A percentile compares a stretch with the other conserved stretches of the same genome.
Conservation (phyloP, 306 rosid genomes). For the Prosopis cineraria region DNA sequence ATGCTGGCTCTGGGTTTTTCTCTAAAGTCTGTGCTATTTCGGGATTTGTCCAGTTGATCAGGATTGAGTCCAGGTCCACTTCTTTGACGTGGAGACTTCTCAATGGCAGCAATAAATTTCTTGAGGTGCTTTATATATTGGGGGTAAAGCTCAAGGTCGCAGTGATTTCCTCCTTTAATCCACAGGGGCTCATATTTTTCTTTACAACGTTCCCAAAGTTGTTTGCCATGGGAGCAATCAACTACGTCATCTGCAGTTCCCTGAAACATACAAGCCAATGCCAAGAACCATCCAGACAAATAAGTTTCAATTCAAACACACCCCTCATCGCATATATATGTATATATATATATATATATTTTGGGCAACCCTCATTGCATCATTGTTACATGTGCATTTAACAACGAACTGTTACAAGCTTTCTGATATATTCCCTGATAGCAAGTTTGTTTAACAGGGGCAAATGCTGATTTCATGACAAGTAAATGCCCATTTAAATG, state of each 20-base stretch:
- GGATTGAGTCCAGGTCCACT: conserved; percentile 45
- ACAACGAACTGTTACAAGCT: neutral
- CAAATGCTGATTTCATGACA: conserved; percentile 10
- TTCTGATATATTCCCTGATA: neutral
- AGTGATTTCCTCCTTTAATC: conserved; percentile 94
- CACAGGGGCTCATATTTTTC: conserved; percentile 96
- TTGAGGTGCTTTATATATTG: conserved; percentile 89
- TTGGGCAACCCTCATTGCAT: neutral
- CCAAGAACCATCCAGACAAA: conserved; percentile 29
- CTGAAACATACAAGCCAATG: conserved; percentile 47
- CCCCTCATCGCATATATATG: neutral
- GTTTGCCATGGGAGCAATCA: conserved; percentile 94
- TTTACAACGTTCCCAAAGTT: conserved; percentile 91
- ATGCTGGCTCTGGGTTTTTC: conserved; percentile 71
- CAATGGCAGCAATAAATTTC: conserved; percentile 70
- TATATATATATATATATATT: no score
- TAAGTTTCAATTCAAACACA: conserved; percentile 32
- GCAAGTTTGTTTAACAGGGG: conserved; percentile 3
- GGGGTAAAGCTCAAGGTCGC: conserved; percentile 88
- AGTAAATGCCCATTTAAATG: conserved; percentile 22
- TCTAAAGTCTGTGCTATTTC: conserved; percentile 74
- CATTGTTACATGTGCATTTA: conserved; percentile 8
- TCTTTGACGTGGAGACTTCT: conserved; percentile 50
- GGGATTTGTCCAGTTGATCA: conserved; percentile 62
- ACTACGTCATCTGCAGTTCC: conserved; percentile 91